Conservation (phyloP, 371 early-diverging fungal genomes). For the Massospora cicadina region DNA sequence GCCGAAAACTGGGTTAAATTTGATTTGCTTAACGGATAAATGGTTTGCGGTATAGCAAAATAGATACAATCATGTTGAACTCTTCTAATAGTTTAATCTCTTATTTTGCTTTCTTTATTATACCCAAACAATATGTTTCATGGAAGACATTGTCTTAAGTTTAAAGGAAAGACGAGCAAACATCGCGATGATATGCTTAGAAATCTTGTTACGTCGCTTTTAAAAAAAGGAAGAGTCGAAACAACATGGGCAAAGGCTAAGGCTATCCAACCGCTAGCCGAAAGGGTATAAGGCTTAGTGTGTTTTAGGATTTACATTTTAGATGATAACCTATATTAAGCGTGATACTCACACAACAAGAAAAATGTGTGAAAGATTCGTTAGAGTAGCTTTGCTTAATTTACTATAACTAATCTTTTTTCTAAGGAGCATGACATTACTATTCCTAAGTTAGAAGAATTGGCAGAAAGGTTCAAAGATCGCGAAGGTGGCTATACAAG, state of each 20-base stretch:
- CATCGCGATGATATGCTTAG: slow-evolving; percentile 70
- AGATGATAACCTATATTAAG: slow-evolving; percentile 65
- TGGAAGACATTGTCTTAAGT: slow-evolving; percentile 44
- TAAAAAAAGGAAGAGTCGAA: slow-evolving; percentile 77
- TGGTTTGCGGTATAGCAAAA: too few species aligned
- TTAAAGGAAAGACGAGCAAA: slow-evolving; percentile 39
- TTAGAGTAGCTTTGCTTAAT: slow-evolving; percentile 25
- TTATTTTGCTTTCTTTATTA: too few species aligned
- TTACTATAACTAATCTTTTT: background rate
- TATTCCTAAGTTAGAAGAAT: slow-evolving; percentile 63
- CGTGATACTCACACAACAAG: slow-evolving; percentile 40
- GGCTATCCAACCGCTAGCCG: slow-evolving; percentile 67
- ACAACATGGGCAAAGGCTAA: slow-evolving; percentile 92
- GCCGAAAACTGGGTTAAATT: too few species aligned
- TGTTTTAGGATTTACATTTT: too few species aligned
- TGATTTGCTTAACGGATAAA: too few species aligned
- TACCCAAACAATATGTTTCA: slow-evolving; percentile 55
- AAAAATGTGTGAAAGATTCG: slow-evolving; percentile 34
- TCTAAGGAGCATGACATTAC: slow-evolving; percentile 41
- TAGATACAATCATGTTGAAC: too few species aligned
- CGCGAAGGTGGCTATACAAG: slow-evolving; percentile 86
- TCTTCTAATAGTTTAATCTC: too few species aligned
- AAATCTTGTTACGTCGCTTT: slow-evolving; percentile 71
- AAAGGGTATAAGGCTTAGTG: slow-evolving; percentile 48
- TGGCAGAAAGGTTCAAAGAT: slow-evolving; percentile 62